phyloP scores from a whole-genome alignment of 192 early-diverging fungal genomes.

The Coemansia sp. region DNA sequence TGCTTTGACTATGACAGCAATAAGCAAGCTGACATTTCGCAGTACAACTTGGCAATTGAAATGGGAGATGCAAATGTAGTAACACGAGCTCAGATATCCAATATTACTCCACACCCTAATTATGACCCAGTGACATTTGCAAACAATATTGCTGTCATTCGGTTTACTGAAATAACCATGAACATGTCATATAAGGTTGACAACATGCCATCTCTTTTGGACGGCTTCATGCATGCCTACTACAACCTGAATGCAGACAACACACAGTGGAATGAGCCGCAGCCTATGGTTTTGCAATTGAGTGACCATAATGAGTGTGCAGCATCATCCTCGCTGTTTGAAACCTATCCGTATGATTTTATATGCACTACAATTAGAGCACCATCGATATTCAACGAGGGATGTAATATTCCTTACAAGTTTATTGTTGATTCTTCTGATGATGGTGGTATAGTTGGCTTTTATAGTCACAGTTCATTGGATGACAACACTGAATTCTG shows the following conservation, averaged over 20 bases:
- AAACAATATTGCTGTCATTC: too few species aligned
- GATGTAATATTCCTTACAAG: slow-evolving; percentile 21
- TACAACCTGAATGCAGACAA: slow-evolving; percentile 3
- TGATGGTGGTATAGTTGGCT: slow-evolving; percentile 5
- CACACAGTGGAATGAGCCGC: slow-evolving; percentile 8
- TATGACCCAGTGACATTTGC: slow-evolving; percentile 22
- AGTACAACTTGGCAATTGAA: slow-evolving; percentile 4
- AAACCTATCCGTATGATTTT: slow-evolving; percentile 7
- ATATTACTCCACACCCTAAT: slow-evolving; percentile 9
- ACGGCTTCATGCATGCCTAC: slow-evolving; percentile 3
- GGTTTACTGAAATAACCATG: too few species aligned
- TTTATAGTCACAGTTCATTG: slow-evolving; percentile 27
- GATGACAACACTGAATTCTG: slow-evolving; percentile 11
- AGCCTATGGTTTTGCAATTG: background rate
- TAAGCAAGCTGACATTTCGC: background rate
- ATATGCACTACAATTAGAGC: slow-evolving; percentile 16
- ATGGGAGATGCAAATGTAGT: background rate
- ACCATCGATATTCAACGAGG: background rate
- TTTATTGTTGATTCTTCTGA: slow-evolving; percentile 9
- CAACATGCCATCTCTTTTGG: slow-evolving; percentile 8
- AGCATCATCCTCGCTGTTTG: background rate
- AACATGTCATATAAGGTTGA: background rate
- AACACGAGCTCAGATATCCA: background rate
- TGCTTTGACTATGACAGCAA: slow-evolving; percentile 13
- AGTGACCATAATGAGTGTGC: background rate